Evolutionary conservation across 768 basidiomycete genomes (phyloP), one percentile per base, ranked within the genome.

Genomic region (Mrakia gelida): DNA sequence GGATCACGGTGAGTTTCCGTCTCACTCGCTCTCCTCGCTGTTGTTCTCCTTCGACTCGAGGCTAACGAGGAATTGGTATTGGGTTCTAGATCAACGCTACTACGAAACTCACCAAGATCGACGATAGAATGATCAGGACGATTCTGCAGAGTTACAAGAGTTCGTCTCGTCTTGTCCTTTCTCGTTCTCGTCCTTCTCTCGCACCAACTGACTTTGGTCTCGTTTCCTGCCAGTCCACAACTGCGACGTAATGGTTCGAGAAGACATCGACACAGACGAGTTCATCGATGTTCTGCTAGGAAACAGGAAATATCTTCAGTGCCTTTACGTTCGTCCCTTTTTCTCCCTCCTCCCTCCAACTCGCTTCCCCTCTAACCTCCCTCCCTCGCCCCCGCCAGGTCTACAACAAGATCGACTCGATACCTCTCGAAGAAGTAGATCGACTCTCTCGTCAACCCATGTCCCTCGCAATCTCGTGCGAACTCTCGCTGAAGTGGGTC

Each of bases 281-380:
- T 97, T 99, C 82, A 96, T 99, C 80, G 97, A 99, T 83, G 93
- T 98, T n/a, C 87, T 99, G 32, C 92, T 99, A 73, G 97, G 94
- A 90, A 81, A 73, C 72, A 92, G 92, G 92, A 98, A 98, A 88
- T 98, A 98, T 82, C 88, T 97, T 3, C 94, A 93, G 26, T 96
- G 94, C 84, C 88, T 98, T 63, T 98, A 84, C 80, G 79, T 78
- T 75, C 45, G 78, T 75, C 43, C 7, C 26, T n/a, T 54, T 34
- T 30, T 30, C 49, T 23, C n/a, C 52, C 73, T n/a, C 38, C 38
- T 30, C 74, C 79, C 71, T 80, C 75, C 65, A 54, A 79, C 30
- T 78, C 71, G 11, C 43, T 9, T 10, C 2, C 28, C 23, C 21
- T 62, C n/a, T 32, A 1, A 38, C 38, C 38, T 38, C 38, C 8